phyloP scores from a whole-genome alignment of 23 red algal species.

The Porphyridium purpureum region DNA sequence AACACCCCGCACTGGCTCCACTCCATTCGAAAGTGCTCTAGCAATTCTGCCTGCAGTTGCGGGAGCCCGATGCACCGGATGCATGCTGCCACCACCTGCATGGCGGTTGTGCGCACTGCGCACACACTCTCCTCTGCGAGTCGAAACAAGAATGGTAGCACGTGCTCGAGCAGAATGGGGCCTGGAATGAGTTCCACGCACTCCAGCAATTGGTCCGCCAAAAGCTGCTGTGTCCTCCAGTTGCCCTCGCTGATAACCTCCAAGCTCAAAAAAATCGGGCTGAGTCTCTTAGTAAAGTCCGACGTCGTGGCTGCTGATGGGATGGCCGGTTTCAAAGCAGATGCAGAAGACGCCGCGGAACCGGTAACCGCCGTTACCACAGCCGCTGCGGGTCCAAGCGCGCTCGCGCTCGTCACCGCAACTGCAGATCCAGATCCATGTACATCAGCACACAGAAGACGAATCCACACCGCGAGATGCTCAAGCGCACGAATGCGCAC shows the following conservation, averaged over 20 bases:
- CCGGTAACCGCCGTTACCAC: not conserved
- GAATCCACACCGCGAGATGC: conserved; percentile 4
- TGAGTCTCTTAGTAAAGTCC: conserved; percentile 2
- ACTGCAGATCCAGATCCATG: not conserved
- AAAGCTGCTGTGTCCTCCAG: conserved; percentile 53
- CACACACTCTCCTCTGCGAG: conserved; percentile 47
- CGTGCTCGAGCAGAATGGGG: conserved; percentile 34
- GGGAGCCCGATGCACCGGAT: conserved; percentile 1
- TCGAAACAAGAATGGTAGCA: conserved; percentile 49
- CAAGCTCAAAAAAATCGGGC: conserved; percentile 41
- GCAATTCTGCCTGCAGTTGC: not conserved
- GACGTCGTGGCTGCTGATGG: conserved; percentile 19
- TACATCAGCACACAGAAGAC: not conserved
- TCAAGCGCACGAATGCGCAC: conserved; percentile 56
- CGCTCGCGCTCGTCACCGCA: not conserved
- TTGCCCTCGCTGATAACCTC: conserved; percentile 35
- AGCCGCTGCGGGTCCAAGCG: not conserved
- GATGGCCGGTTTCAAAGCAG: not conserved
- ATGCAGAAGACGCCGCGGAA: too few relatives aligned
- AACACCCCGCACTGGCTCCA: conserved; percentile 26
- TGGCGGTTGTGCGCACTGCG: conserved; percentile 21
- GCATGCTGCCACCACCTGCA: conserved; percentile 2
- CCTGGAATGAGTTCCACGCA: conserved; percentile 48
- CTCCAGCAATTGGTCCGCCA: conserved; percentile 45
- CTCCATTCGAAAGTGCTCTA: conserved; percentile 1